These are phyloP conservation scores for Leptographium radiaticola DNA, from an alignment of 2,329 filamentous ascomycete genomes.

Conservation along the genomic window DNA sequence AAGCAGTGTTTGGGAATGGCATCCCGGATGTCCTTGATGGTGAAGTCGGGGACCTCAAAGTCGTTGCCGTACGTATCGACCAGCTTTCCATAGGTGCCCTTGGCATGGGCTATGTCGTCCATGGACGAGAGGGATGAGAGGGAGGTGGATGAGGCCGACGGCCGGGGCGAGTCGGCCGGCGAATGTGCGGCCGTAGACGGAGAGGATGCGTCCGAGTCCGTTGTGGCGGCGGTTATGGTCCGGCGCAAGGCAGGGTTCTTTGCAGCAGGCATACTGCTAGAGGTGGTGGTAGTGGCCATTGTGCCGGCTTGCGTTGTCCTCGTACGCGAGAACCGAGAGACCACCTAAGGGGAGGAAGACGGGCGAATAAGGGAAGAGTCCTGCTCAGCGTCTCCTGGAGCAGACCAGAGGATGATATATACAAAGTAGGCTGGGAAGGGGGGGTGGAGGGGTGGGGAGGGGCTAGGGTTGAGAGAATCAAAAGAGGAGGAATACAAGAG, in stretches of 20 bases:
- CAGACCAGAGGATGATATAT: not conserved
- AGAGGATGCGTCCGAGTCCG: slow-evolving; percentile 30
- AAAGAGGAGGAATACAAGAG: not conserved
- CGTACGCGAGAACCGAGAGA: not conserved
- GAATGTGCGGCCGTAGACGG: slow-evolving; percentile 45
- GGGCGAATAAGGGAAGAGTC: too few species aligned
- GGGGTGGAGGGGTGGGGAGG: not conserved
- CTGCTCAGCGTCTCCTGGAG: not conserved
- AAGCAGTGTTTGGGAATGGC: slow-evolving; percentile 98
- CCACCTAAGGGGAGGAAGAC: not conserved
- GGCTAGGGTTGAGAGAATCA: not conserved
- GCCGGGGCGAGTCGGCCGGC: slow-evolving; percentile 45
- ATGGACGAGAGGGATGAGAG: slow-evolving; percentile 77
- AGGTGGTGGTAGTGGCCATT: slow-evolving; percentile 33
- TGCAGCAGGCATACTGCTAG: slow-evolving; percentile 16
- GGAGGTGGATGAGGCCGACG: slow-evolving; percentile 71
- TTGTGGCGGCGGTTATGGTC: slow-evolving; percentile 27
- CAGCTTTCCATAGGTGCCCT: slow-evolving; percentile 47
- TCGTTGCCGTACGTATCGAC: slow-evolving; percentile 90
- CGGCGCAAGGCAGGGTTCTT: slow-evolving; percentile 34
- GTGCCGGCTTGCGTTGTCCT: not conserved
- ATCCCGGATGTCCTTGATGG: slow-evolving; percentile 93
- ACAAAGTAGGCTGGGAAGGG: not conserved
- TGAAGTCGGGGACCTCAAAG: slow-evolving; percentile 88
- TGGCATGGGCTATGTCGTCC: slow-evolving; percentile 36